Base-by-base conservation (phyloP, 192 early-diverging fungal genomes). In the Cetraspora pellucida region DNA sequence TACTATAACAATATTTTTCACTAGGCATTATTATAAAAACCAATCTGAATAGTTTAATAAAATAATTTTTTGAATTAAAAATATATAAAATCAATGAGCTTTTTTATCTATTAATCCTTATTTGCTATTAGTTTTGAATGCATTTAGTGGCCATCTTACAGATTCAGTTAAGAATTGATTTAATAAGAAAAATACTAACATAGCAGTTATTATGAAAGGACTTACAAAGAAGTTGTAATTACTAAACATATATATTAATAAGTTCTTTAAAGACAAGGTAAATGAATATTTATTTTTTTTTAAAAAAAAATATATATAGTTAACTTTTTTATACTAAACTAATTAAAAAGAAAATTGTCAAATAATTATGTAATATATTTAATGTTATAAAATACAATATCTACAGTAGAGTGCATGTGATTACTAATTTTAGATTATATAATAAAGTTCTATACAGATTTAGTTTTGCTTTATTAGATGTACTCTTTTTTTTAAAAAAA, bases 61-160 rank as follows among this genome's bases (percentile, higher is more conserved):
- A 46, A 69, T 69, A 44, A 5, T 69, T n/a, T 69, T 23, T 45
- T 69, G 67, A 1, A 50, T 69, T 45, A 44, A 69, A 21, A 69
- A 69, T 50, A 25, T 69, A 46, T 69, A 44, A 10, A n/a, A 17
- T 23, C 8, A n/a, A 4, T n/a, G 19, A 16, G 45, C 43, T 44
- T 44, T 3, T 46, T 19, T 69, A 10, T 47, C 21, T 37, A 37
- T 37, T 19, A 69, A 69, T 69, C 67, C 67, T 21, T n/a, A 23
- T 23, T 69, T 19, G 1, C 19, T 69, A 10, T 25, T 47, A 47
- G 46, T 69, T 46, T 19, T 69, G 43, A n/a, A 69, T 69, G 43
- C 67, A 21, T 69, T 69, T 69, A 23, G 13, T 44, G 67, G 5
- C 5, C 5, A 5, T 37, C 31, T 37, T 3, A 37, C 1, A 37